Base-by-base conservation (phyloP, 257 asterid genomes). In the Knoxia roxburghii region DNA sequence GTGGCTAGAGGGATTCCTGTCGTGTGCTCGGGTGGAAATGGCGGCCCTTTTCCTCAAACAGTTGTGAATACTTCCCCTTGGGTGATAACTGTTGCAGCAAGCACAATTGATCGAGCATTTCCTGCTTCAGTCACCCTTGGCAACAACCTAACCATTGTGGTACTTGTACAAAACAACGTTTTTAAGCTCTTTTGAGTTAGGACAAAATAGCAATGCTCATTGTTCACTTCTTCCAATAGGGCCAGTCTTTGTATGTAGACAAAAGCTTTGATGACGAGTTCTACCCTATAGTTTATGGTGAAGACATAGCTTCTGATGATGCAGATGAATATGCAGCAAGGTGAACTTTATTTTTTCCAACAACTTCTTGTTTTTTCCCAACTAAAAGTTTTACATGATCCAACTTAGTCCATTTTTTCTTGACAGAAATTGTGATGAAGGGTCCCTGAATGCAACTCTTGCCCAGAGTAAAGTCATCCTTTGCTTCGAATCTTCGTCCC, bases 21-120 rank as follows among this genome's bases (percentile, higher is more conserved):
- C 21, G 69, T 82, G 53, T 82, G 81, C 65, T 72, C 84, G 8
- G 81, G 75, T 65, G 81, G 87, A 26, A 81, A 76, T 41, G 67
- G 69, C 18, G 73, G 82, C 15, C 79, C 65, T 10, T 60, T 64
- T 63, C 71, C 77, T 37, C 72, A 74, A 80, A 79, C 80, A 7
- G 73, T 74, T 41, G 76, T 29, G 33, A 74, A 82, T 58, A 75
- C 75, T 50, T 81, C 75, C 66, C 82, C 77, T n/a, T 82, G 76
- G 81, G 41, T 76, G 78, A 74, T 77, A n/a, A 77, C 73, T 5
- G 80, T 79, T 14, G 82, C 73, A 23, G 79, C 78, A 40, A 77
- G 69, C 24, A 49, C 78, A 45, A 66, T 64, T 15, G 80, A 72
- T 61, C 57, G 67, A 64, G 63, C 69, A 51, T 77, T 77, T 43